These are phyloP conservation scores for Collybia nuda DNA, from an alignment of 768 basidiomycete species.

Conservation along the genomic window DNA sequence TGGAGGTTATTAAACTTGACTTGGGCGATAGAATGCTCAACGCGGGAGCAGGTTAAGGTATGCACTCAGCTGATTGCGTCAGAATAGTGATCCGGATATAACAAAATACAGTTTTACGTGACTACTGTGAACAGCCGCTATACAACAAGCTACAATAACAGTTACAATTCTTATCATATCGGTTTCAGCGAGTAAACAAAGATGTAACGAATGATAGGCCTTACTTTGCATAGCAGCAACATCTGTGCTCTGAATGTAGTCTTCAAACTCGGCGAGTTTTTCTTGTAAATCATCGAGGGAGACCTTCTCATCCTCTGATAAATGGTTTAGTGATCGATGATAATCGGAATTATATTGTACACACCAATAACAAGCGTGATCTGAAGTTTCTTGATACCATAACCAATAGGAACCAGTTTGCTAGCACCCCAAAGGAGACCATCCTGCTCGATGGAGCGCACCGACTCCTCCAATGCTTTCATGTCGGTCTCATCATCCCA, in stretches of 20 bases:
- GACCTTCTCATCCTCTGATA: conserved; percentile 89
- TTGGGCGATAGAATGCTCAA: too few relatives aligned
- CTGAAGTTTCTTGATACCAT: conserved; percentile 89
- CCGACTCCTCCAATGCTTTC: conserved; percentile 76
- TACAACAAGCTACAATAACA: neutral
- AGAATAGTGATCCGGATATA: too few relatives aligned
- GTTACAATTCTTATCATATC: conserved; percentile 16
- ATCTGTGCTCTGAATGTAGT: conserved; percentile 90
- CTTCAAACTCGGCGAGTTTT: conserved; percentile 80
- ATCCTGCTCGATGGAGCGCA: conserved; percentile 83
- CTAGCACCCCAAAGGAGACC: conserved; percentile 96
- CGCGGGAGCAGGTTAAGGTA: too few relatives aligned
- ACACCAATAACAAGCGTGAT: conserved; percentile 59
- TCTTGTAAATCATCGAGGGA: conserved; percentile 94
- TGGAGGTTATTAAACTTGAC: neutral
- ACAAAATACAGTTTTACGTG: too few relatives aligned
- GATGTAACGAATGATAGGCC: conserved; percentile 16
- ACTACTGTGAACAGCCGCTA: too few relatives aligned
- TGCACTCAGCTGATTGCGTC: neutral
- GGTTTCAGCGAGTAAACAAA: neutral
- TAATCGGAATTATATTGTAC: conserved; percentile 17
- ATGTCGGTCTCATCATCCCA: conserved; percentile 99
- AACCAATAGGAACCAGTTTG: conserved; percentile 91
- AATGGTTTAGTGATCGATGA: conserved; percentile 1
- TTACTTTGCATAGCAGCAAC: conserved; percentile 93